Evolutionary conservation across 2,329 filamentous ascomycete species (phyloP).

Genomic region (Penicillium sp.): DNA sequence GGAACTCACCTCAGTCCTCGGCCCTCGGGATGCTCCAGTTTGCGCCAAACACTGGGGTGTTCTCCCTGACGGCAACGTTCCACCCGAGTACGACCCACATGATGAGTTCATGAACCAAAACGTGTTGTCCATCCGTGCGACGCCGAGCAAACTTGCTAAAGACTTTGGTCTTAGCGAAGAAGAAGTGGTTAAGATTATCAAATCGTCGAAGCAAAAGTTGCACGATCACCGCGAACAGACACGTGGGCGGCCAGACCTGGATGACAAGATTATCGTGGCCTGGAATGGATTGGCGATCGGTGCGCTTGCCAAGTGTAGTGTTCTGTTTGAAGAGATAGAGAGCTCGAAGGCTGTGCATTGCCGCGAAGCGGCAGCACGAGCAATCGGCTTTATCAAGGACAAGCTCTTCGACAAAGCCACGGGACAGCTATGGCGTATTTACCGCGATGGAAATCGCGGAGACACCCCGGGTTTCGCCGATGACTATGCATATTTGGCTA

Average conservation of each 20-base stretch:
- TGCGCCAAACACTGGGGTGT: slow-evolving; percentile 80
- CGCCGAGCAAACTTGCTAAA: slow-evolving; percentile 59
- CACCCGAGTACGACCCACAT: slow-evolving; percentile 70
- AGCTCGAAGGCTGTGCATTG: slow-evolving; percentile 53
- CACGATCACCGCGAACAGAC: slow-evolving; percentile 63
- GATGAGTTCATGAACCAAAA: slow-evolving; percentile 95
- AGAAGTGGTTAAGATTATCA: slow-evolving; percentile 60
- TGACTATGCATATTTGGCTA: slow-evolving; percentile 83
- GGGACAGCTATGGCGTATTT: slow-evolving; percentile 63
- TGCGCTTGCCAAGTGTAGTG: slow-evolving; percentile 66
- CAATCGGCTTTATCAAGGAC: slow-evolving; percentile 62
- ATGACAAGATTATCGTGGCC: slow-evolving; percentile 77
- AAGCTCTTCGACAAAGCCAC: slow-evolving; percentile 61
- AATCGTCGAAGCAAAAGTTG: slow-evolving; percentile 58
- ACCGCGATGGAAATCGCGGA: slow-evolving; percentile 55
- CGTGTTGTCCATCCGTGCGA: slow-evolving; percentile 64
- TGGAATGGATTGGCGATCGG: slow-evolving; percentile 87
- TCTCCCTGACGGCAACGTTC: slow-evolving; percentile 73
- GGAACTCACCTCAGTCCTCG: slow-evolving; percentile 71
- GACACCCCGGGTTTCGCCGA: slow-evolving; percentile 72
- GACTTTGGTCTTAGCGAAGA: slow-evolving; percentile 65
- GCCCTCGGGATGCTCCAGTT: slow-evolving; percentile 59
- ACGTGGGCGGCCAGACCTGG: slow-evolving; percentile 65
- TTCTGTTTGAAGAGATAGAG: slow-evolving; percentile 56
- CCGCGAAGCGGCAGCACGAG: slow-evolving; percentile 56